Percentiles rank a stretch among this genome's conserved stretches.
Conservation (phyloP, 2,329 filamentous ascomycete genomes). For the Endoconidiophora polonica region DNA sequence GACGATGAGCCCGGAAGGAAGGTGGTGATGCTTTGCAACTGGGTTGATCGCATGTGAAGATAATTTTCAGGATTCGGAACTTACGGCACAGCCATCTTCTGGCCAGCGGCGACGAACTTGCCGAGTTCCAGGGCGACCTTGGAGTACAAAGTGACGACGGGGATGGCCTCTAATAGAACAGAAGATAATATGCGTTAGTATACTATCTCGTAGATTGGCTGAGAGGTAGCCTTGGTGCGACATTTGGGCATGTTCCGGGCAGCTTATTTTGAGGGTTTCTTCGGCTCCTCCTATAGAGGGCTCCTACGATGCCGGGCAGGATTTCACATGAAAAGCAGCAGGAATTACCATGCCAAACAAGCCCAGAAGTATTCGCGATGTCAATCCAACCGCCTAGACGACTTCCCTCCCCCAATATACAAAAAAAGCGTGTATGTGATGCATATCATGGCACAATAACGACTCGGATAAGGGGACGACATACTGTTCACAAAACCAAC, state of each 20-base stretch:
- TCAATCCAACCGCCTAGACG: neutral
- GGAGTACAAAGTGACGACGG: conserved; percentile 79
- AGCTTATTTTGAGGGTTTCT: no score
- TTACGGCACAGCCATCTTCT: conserved; percentile 93
- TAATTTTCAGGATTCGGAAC: conserved; percentile 23
- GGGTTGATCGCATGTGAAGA: neutral
- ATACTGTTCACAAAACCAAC: conserved; percentile 75
- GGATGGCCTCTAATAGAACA: conserved; percentile 52
- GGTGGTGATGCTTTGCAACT: neutral
- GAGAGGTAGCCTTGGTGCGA: neutral
- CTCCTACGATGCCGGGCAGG: no score
- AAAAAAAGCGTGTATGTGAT: neutral
- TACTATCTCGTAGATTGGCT: neutral
- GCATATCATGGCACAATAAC: no score
- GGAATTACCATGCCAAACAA: neutral
- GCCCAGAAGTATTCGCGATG: neutral
- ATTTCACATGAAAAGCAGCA: neutral
- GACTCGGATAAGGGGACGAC: conserved; percentile 21
- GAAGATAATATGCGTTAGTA: conserved; percentile 8
- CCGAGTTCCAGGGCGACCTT: conserved; percentile 74
- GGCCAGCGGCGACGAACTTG: conserved; percentile 73
- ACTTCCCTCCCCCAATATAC: neutral
- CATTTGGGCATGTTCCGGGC: no score
- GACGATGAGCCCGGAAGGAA: conserved; percentile 8
- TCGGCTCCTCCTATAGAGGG: no score